Evolutionary conservation across 331 rosid species (phyloP), one percentile per base, ranked within the genome.

Genomic region (Malus hybrid): DNA sequence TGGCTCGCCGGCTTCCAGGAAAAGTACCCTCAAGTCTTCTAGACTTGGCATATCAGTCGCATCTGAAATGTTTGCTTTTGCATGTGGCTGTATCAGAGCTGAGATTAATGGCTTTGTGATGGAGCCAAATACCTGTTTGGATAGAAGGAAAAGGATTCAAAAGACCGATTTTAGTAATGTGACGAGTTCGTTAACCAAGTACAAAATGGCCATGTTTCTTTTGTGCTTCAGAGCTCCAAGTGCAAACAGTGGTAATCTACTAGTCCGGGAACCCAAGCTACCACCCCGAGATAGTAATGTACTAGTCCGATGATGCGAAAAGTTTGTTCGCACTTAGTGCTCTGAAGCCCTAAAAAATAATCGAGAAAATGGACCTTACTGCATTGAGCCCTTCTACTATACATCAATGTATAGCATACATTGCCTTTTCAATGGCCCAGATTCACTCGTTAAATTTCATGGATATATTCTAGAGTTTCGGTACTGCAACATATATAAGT

Each of bases 91-190:
- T 39, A 79, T 77, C 79, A 92, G 74, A 5, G 96, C 96, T 80
- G 83, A 79, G 12, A 92, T 84, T 19, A 92, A 68, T 3, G 87
- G 93, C 84, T 88, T 92, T 71, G 97, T 89, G 82, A 90, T 81
- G 26, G 90, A 87, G 70, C 96, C 97, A 81, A 89, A 92, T 11
- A 92, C 93, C 97, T 92, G 80, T 79, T 80, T 82, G 26, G 66
- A 76, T 32, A 46, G 50, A 1, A 16, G 50, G 46, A 63, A 66
- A 71, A 28, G 67, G 34, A 6, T 20, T 33, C 13, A 3, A 66
- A 52, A 32, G 42, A 73, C 22, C 20, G 4, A 71, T 46, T 61
- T 28, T 16, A 26, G 5, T 1, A 55, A 52, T 9, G 42, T 22
- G 32, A 60, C n/a, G 7, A 52, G 1, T 22, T 52, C 52, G 18